These are phyloP conservation scores for Gymnopus androsaceus DNA, from an alignment of 1,284 basidiomycete species.

Conservation along the genomic window DNA sequence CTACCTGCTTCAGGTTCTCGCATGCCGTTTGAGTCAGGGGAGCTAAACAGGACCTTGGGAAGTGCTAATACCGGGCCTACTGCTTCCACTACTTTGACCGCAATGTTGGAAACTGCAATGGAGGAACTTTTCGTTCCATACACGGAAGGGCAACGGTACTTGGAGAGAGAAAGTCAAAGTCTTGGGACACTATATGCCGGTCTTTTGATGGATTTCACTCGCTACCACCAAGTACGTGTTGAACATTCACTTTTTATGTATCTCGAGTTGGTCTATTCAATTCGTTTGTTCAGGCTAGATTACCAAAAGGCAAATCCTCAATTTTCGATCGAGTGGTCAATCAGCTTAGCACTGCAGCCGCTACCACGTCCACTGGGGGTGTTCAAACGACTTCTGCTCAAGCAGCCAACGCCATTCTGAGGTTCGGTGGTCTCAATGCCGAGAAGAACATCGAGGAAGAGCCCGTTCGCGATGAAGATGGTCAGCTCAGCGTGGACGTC, in stretches of 20 bases:
- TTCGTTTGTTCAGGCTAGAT: slow-evolving; percentile 54
- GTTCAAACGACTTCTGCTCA: slow-evolving; percentile 71
- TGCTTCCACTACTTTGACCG: slow-evolving; percentile 63
- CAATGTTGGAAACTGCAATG: slow-evolving; percentile 92
- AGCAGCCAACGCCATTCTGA: slow-evolving; percentile 78
- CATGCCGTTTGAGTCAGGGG: slow-evolving; percentile 59
- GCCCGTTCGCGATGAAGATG: slow-evolving; percentile 78
- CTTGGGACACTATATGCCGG: slow-evolving; percentile 82
- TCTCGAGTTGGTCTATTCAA: not conserved
- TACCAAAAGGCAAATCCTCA: slow-evolving; percentile 81
- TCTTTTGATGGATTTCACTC: slow-evolving; percentile 77
- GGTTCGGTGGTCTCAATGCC: slow-evolving; percentile 76
- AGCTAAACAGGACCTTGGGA: slow-evolving; percentile 59
- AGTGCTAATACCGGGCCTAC: slow-evolving; percentile 42
- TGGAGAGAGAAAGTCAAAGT: slow-evolving; percentile 91
- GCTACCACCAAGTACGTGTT: slow-evolving; percentile 77
- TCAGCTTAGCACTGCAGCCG: slow-evolving; percentile 80
- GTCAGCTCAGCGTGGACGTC: slow-evolving; percentile 70
- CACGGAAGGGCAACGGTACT: slow-evolving; percentile 87
- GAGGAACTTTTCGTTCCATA: slow-evolving; percentile 97
- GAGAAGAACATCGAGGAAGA: slow-evolving; percentile 69
- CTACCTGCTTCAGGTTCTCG: slow-evolving; percentile 67
- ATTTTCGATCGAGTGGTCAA: slow-evolving; percentile 93
- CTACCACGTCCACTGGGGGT: slow-evolving; percentile 59
- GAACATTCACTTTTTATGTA: slow-evolving; percentile 9